Base-by-base conservation (phyloP, 169 alveolate species). In the Ichthyophthirius multifiliis region DNA sequence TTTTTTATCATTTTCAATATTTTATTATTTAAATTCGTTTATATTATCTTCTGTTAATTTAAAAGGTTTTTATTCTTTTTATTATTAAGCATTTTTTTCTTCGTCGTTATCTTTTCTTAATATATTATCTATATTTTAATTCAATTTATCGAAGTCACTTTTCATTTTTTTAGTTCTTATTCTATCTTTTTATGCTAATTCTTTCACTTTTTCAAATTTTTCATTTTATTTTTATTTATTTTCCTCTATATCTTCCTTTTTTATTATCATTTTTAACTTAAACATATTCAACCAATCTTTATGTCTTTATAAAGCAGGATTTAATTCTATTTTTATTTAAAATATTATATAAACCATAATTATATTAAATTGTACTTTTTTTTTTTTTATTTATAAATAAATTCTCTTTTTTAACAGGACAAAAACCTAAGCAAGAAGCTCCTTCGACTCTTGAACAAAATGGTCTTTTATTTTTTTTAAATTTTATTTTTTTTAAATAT, bases 271-370 rank as follows among this genome's bases (percentile, higher is more conserved):
- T 41, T 81, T 37, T 41, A 81, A 44, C 62, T 81, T 81, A 27
- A 46, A 81, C 5, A 46, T 76, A 43, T 81, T 82, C 35, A 81
- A 43, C 86, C 86, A 81, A 18, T 81, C 76, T 37, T 81, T 81
- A 18, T 81, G 86, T 23, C 82, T 74, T 43, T 81, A 45, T 9
- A 81, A 48, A 15, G 62, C 82, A 23, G 48, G 73, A 41, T 81
- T 81, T 13, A 55, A 30, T 43, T 30, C 83, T 75, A 4, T 18
- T 9, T 55, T n/a, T n/a, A n/a, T n/a, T n/a, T n/a, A n/a, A 43
- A 4, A n/a, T 10, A 13, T 39, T 41, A 13, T 3, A 12, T 9
- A 35, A 31, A n/a, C 16, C 35, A 27, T 3, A 34, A 44, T 43
- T 43, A 43, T 5, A 16, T 43, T 23, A 12, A 16, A 20, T 30